Evolutionary conservation across 257 asterid genomes (phyloP).

Genomic region (Coffea eugenioides): DNA sequence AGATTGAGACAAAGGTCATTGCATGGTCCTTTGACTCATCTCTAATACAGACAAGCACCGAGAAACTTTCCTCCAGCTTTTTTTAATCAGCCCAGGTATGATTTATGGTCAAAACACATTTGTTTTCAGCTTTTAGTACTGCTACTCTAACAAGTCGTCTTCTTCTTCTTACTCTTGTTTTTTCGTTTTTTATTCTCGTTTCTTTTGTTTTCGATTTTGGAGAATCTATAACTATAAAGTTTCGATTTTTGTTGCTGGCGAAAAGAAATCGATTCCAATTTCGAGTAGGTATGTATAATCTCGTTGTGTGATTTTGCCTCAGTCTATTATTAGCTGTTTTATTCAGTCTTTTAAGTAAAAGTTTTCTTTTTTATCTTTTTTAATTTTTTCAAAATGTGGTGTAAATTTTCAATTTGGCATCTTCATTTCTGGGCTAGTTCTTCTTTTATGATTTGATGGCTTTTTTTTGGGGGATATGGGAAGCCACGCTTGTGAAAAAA

Average conservation of each 20-base stretch:
- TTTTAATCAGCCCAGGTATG: constrained; percentile 4
- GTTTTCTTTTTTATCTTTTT: neutral
- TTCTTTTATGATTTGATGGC: neutral
- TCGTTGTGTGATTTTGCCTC: neutral
- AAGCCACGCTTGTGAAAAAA: neutral
- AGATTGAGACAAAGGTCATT: constrained; percentile 6
- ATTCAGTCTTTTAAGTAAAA: neutral
- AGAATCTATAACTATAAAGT: neutral
- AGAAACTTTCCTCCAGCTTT: constrained; percentile 5
- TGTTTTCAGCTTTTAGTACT: neutral
- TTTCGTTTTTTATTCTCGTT: neutral
- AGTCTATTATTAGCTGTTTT: neutral
- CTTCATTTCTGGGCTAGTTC: neutral
- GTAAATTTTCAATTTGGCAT: neutral
- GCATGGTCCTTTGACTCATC: neutral
- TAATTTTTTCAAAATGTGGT: neutral
- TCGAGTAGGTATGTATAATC: constrained; percentile 10
- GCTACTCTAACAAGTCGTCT: neutral
- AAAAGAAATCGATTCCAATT: neutral
- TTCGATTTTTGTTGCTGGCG: neutral
- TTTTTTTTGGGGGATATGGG: neutral
- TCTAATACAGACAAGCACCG: neutral
- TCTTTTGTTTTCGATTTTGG: neutral
- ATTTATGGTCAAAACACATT: neutral
- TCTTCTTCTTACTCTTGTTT: neutral